A percentile compares a stretch with the other conserved stretches of the same genome.
These are phyloP conservation scores for Rhizopogon vinicolor DNA, from an alignment of 768 basidiomycete species.

Conservation along the genomic window DNA sequence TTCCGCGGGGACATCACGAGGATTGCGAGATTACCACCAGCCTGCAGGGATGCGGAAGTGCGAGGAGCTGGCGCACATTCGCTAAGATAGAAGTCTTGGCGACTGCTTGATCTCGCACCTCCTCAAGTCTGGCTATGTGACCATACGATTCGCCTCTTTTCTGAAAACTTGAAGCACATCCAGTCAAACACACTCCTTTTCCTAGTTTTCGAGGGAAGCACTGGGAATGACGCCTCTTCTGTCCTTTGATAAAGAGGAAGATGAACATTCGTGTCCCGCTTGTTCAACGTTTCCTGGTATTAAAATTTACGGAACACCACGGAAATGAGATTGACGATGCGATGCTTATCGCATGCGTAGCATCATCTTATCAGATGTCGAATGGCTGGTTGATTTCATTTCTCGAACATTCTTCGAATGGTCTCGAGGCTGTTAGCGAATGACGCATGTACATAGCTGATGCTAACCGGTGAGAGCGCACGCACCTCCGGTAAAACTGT, in stretches of 20 bases:
- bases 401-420: background rate
- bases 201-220: too few species aligned
- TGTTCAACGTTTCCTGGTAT: too few species aligned
- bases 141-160: too few species aligned
- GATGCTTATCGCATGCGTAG: too few species aligned
- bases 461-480: too few species aligned
- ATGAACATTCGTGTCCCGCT: too few species aligned
- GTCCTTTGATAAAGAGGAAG: too few species aligned
- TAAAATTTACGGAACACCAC: background rate
- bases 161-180: background rate
- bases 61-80: background rate
- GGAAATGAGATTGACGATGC: background rate
- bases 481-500: too few species aligned
- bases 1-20: background rate
- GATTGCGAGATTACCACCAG: background rate
- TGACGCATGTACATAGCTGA: background rate
- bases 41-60: background rate
- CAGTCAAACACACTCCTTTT: background rate
- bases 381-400: background rate
- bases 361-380: too few species aligned
- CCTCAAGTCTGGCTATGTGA: background rate
- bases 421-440: background rate
- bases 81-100: background rate
- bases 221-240: too few species aligned
- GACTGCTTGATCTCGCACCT: background rate